Evolutionary conservation across 768 basidiomycete genomes (phyloP).

Genomic region (Crassisporium funariophilum): DNA sequence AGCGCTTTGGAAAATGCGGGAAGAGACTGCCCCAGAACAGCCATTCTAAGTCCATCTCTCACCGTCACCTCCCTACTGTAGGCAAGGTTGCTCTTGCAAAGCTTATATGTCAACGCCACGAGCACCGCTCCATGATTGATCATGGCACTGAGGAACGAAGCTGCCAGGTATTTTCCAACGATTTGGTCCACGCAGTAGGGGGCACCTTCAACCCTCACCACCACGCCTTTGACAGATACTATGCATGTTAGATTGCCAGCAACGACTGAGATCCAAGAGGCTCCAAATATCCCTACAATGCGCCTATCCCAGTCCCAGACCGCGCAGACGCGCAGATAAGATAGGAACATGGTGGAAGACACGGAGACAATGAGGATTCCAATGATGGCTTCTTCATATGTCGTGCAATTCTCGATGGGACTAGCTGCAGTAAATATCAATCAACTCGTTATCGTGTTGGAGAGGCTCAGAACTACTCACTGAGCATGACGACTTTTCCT

Average conservation of each 20-base stretch:
- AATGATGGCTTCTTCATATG: conserved; percentile 6
- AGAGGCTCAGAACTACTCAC: not conserved
- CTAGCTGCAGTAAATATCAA: not conserved
- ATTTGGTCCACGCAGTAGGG: conserved; percentile 9
- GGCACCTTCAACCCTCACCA: conserved; percentile 5
- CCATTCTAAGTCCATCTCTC: not conserved
- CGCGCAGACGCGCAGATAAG: conserved; percentile 11
- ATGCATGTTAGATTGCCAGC: conserved; percentile 2
- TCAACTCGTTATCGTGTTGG: not conserved
- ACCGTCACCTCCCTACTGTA: not conserved
- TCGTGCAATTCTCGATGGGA: conserved; percentile 6
- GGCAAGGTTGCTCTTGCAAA: conserved; percentile 1
- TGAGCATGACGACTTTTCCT: conserved; percentile 8
- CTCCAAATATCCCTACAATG: conserved; percentile 8
- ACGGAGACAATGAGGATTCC: conserved; percentile 6
- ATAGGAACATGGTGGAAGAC: conserved; percentile 10
- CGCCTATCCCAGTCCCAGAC: conserved; percentile 4
- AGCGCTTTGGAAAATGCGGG: conserved; percentile 3
- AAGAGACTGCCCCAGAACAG: not conserved
- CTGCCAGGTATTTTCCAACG: not conserved
- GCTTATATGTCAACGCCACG: conserved; percentile 6
- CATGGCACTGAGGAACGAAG: conserved; percentile 3
- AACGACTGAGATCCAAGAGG: conserved; percentile 4
- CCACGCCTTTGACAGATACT: conserved; percentile 1
- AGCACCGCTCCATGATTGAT: conserved; percentile 12